These are phyloP conservation scores for Musa balbisiana DNA, from an alignment of 202 grass and related monocot genomes.

Conservation along the genomic window DNA sequence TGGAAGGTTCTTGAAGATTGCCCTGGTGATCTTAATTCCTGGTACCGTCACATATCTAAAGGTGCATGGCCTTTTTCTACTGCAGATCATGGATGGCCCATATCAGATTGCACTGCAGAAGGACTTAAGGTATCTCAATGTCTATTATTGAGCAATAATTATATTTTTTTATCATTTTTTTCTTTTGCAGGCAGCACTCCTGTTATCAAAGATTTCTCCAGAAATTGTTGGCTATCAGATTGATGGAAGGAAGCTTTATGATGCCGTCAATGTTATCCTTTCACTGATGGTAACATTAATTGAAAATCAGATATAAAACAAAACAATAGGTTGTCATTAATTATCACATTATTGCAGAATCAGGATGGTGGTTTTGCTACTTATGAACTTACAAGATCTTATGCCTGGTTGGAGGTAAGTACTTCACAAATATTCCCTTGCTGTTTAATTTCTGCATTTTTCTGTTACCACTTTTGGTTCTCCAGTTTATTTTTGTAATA, in stretches of 20 bases:
- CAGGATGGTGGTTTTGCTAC: conserved; percentile 75
- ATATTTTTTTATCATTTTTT: conserved; percentile 20
- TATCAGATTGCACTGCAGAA: conserved; percentile 90
- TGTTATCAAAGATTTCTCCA: conserved; percentile 75
- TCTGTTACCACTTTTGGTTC: neutral
- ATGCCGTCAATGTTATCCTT: conserved; percentile 75
- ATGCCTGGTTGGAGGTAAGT: conserved; percentile 80
- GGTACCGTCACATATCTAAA: conserved; percentile 94
- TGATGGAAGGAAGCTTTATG: conserved; percentile 51
- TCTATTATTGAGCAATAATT: conserved; percentile 15
- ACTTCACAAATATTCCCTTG: neutral
- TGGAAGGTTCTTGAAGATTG: conserved; percentile 64
- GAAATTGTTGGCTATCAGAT: conserved; percentile 54
- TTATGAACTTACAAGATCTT: conserved; percentile 85
- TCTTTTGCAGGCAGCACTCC: conserved; percentile 46
- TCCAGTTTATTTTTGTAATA: neutral
- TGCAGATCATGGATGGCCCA: conserved; percentile 72
- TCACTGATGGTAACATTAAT: conserved; percentile 62
- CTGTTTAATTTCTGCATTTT: neutral
- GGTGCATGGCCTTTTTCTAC: conserved; percentile 87
- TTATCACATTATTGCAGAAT: conserved; percentile 48
- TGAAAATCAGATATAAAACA: neutral
- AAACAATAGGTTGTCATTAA: neutral
- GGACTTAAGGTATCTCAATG: conserved; percentile 53
- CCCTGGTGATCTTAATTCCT: conserved; percentile 57